These are phyloP conservation scores for Phytophthora boehmeriae DNA, from an alignment of 352 stramenopile species.

Conservation along the genomic window DNA sequence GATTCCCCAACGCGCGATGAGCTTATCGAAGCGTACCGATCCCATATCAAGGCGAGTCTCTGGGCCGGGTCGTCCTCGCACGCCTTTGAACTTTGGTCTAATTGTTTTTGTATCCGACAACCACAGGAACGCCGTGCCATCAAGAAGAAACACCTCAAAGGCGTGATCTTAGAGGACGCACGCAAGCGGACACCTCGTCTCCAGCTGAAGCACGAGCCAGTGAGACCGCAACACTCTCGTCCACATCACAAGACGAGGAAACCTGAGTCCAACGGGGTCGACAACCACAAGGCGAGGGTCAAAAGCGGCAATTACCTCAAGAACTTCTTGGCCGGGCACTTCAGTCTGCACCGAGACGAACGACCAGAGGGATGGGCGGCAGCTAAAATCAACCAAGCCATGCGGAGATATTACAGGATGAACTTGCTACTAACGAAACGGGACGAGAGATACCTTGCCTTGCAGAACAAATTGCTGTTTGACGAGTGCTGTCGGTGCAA, in stretches of 20 bases:
- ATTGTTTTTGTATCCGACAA: background rate
- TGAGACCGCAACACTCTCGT: conserved; percentile 17
- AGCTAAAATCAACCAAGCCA: conserved; percentile 55
- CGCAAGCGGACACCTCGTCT: conserved; percentile 48
- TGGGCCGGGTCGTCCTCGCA: background rate
- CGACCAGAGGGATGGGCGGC: conserved; percentile 66
- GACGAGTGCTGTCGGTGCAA: conserved; percentile 78
- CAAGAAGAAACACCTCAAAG: conserved; percentile 59
- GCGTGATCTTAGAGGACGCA: conserved; percentile 62
- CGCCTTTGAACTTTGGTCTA: background rate
- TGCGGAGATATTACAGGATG: conserved; percentile 61
- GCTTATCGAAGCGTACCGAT: conserved; percentile 53
- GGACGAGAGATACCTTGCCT: conserved; percentile 49
- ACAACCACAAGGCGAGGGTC: conserved; percentile 18
- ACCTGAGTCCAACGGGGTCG: conserved; percentile 19
- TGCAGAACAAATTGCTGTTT: conserved; percentile 75
- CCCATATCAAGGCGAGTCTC: conserved; percentile 38
- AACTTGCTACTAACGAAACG: conserved; percentile 46
- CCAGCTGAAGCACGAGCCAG: conserved; percentile 39
- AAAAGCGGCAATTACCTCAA: conserved; percentile 39
- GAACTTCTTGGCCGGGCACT: conserved; percentile 49
- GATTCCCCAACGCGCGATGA: conserved; percentile 31
- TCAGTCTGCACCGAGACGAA: conserved; percentile 29
- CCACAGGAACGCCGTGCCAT: conserved; percentile 46
- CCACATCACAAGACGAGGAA: conserved; percentile 13